Conservation (phyloP, 305 asterid species). For the Fraxinus dipetala region DNA sequence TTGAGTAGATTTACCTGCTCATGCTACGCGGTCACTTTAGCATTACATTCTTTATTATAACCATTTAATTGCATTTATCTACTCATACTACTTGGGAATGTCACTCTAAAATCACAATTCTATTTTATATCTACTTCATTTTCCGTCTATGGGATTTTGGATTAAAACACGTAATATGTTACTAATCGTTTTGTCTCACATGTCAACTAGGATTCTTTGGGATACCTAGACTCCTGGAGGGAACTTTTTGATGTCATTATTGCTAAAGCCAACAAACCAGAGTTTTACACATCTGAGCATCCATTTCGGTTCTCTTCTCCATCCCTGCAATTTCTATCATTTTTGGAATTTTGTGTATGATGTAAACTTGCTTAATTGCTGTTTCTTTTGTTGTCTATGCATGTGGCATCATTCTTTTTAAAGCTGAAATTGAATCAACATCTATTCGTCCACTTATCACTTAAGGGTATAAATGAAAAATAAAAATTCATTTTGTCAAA, state of each 20-base stretch:
- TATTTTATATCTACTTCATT: background rate
- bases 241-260: constrained; percentile 94
- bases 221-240: constrained; percentile 81
- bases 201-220: constrained; percentile 64
- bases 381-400: constrained; percentile 11
- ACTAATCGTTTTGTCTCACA: constrained; percentile 20
- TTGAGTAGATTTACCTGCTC: constrained; percentile 14
- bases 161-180: background rate
- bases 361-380: constrained; percentile 9
- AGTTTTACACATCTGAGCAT: constrained; percentile 91
- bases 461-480: background rate
- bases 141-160: constrained; percentile 7
- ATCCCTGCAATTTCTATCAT: constrained; percentile 17
- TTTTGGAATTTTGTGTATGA: constrained; percentile 8
- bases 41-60: background rate
- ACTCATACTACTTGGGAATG: constrained; percentile 10
- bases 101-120: background rate
- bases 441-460: background rate
- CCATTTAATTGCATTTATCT: constrained; percentile 13
- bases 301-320: constrained; percentile 70
- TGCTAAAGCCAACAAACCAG: constrained; percentile 97
- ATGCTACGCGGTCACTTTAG: background rate
- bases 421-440: background rate
- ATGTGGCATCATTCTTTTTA: constrained; percentile 1
- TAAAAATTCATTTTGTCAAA: background rate